phyloP scores from a whole-genome alignment of 1,139 yeast species.

The Saccharomyces pastorianus region DNA sequence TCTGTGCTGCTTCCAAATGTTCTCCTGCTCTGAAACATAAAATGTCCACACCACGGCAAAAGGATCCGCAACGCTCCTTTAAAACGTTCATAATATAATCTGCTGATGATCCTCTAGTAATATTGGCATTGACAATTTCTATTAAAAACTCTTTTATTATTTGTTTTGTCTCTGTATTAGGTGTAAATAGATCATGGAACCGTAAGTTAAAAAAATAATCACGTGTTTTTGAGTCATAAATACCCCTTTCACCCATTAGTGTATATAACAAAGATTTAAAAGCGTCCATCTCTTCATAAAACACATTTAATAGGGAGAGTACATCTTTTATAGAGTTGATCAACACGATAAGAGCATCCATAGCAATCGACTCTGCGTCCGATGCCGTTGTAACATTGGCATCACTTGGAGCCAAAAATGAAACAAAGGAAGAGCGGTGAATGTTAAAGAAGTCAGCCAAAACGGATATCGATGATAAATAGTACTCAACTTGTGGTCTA shows the following conservation, averaged over 20 bases:
- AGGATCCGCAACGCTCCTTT: conserved; percentile 90
- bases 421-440: conserved; percentile 58
- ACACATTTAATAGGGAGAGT: conserved; percentile 71
- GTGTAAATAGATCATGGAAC: conserved; percentile 71
- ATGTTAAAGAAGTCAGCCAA: conserved; percentile 48
- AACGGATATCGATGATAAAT: conserved; percentile 50
- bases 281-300: conserved; percentile 62
- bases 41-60: conserved; percentile 90
- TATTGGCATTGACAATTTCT: conserved; percentile 79
- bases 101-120: conserved; percentile 83
- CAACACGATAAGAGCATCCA: conserved; percentile 67
- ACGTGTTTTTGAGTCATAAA: conserved; percentile 56
- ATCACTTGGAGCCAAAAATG: conserved; percentile 39
- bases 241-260: conserved; percentile 57
- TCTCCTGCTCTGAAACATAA: conserved; percentile 91
- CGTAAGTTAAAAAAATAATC: conserved; percentile 37
- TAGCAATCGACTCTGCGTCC: conserved; percentile 88
- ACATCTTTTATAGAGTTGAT: conserved; percentile 82
- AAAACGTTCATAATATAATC: conserved; percentile 81
- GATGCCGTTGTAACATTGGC: conserved; percentile 45
- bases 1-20: conserved; percentile 78
- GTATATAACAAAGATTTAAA: conserved; percentile 63
- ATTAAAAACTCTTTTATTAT: conserved; percentile 80
- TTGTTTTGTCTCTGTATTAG: conserved; percentile 51
- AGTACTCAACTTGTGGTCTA: conserved; percentile 54